Percentiles rank a stretch among this genome's conserved stretches.
These are phyloP conservation scores for Colletotrichum eleusines DNA, from an alignment of 2,329 filamentous ascomycete genomes.

Conservation along the genomic window DNA sequence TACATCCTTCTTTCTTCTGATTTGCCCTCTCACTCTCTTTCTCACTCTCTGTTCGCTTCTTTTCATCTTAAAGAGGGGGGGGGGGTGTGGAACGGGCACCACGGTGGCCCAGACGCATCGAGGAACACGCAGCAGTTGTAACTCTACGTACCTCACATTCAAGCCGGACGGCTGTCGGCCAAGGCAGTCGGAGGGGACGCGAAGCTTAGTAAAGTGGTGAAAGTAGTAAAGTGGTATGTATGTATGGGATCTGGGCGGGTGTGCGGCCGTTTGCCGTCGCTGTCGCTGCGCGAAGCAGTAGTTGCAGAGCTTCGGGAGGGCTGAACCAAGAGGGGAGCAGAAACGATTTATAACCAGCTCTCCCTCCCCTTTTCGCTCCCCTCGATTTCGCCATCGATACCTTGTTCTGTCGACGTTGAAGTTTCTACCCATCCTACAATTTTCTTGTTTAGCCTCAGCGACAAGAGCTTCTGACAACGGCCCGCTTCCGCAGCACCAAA, in stretches of 20 bases:
- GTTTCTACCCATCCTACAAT: conserved; percentile 22
- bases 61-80: conserved; percentile 34
- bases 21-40: not conserved
- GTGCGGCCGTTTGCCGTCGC: conserved; percentile 25
- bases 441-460: conserved; percentile 31
- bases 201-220: conserved; percentile 10
- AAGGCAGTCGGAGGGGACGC: conserved; percentile 36
- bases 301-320: conserved; percentile 41
- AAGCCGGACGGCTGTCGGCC: conserved; percentile 35
- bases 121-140: conserved; percentile 24
- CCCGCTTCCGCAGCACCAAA: not conserved
- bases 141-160: conserved; percentile 36
- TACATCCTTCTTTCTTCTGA: not conserved
- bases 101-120: conserved; percentile 21
- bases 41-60: conserved; percentile 18
- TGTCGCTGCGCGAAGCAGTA: conserved; percentile 15
- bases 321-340: conserved; percentile 23
- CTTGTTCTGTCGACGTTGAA: conserved; percentile 39
- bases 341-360: conserved; percentile 39
- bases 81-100: conserved; percentile 6
- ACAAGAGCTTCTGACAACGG: conserved; percentile 41
- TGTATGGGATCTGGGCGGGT: too few relatives aligned
- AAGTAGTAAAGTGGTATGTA: too few relatives aligned
- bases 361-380: conserved; percentile 20
- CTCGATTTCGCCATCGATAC: conserved; percentile 39